Percentiles rank a stretch among this genome's conserved stretches.
phyloP scores from a whole-genome alignment of 2,329 filamentous ascomycete species.

The Diaporthe longicolla region DNA sequence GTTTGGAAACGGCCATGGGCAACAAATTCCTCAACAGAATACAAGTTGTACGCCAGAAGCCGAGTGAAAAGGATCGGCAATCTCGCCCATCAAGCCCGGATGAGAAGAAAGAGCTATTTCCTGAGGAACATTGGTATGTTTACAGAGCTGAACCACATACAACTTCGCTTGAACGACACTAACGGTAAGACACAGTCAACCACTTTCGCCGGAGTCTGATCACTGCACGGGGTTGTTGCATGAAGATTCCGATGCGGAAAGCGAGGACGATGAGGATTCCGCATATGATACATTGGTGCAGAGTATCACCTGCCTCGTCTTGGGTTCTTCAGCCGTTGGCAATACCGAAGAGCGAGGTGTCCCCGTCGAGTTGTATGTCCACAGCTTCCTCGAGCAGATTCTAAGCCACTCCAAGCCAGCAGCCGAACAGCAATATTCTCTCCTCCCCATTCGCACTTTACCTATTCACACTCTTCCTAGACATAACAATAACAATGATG shows the following conservation, averaged over 20 bases:
- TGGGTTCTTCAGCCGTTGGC: neutral
- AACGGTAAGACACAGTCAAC: neutral
- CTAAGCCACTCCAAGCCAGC: neutral
- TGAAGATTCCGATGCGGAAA: neutral
- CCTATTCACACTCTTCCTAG: neutral
- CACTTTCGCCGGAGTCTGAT: neutral
- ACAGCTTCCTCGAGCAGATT: conserved; percentile 4
- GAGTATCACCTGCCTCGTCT: neutral
- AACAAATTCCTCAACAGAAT: too few relatives aligned
- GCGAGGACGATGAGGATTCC: neutral
- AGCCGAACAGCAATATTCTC: fast-evolving
- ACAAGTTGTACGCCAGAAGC: too few relatives aligned
- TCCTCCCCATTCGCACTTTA: neutral
- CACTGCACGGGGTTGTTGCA: fast-evolving
- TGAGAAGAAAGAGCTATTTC: fast-evolving
- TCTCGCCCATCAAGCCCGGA: neutral
- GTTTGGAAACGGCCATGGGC: neutral
- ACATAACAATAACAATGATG: neutral
- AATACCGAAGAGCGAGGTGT: neutral
- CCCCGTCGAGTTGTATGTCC: conserved; percentile 4
- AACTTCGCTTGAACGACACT: neutral
- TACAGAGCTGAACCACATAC: neutral
- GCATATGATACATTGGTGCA: neutral
- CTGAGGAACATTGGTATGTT: neutral
- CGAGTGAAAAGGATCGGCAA: too few relatives aligned